phyloP scores from a whole-genome alignment of 2,329 filamentous ascomycete species.

The Aspergillus nomiae region DNA sequence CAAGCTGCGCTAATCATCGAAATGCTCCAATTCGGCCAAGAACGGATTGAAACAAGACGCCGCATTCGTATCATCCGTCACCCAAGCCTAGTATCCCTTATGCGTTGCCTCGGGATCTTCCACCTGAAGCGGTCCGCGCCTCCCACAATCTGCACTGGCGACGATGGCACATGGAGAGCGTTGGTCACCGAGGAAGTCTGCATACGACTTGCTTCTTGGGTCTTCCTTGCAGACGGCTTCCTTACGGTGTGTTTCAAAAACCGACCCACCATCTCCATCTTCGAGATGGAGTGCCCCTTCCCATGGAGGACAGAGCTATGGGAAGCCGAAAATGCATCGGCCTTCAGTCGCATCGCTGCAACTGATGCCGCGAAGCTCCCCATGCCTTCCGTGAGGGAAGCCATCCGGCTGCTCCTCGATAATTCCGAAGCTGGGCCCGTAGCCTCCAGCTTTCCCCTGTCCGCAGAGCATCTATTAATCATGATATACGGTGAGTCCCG shows the following conservation, averaged over 20 bases:
- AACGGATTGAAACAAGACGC: conserved; percentile 28
- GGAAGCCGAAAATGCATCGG: conserved; percentile 30
- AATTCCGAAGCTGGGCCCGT: conserved; percentile 15
- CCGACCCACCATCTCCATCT: conserved; percentile 30
- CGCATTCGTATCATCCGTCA: conserved; percentile 35
- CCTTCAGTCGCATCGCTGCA: conserved; percentile 24
- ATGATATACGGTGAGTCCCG: conserved; percentile 29
- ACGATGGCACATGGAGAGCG: conserved; percentile 25
- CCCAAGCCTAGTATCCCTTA: conserved; percentile 32
- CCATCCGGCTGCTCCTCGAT: conserved; percentile 27
- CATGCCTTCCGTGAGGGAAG: conserved; percentile 28
- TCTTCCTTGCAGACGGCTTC: conserved; percentile 35
- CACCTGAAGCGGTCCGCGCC: conserved; percentile 23
- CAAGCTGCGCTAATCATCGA: conserved; percentile 34
- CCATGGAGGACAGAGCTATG: conserved; percentile 33
- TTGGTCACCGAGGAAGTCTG: conserved; percentile 30
- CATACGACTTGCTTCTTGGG: conserved; percentile 34
- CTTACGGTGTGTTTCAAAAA: conserved; percentile 37
- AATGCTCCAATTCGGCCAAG: conserved; percentile 36
- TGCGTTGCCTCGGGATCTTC: conserved; percentile 32
- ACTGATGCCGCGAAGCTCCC: conserved; percentile 11
- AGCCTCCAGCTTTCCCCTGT: conserved; percentile 29
- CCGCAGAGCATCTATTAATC: conserved; percentile 31
- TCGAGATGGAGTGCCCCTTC: conserved; percentile 35
- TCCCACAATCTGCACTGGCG: conserved; percentile 11